Percentiles rank a stretch among this genome's conserved stretches.
Conservation (phyloP, 176 grass and related monocot species). For the Phoenix dactylifera region DNA sequence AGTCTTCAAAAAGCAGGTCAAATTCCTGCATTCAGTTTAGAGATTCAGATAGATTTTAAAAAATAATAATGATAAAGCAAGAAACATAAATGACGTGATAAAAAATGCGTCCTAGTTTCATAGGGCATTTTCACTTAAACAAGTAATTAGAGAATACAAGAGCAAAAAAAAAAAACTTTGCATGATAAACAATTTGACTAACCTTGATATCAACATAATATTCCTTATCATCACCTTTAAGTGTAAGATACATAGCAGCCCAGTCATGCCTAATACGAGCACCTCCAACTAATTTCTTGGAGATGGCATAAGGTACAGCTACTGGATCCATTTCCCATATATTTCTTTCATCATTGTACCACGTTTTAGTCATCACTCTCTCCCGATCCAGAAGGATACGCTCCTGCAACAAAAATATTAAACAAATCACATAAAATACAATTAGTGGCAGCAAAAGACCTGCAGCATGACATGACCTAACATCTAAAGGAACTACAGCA, state of each 20-base stretch:
- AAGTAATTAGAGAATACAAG: no score
- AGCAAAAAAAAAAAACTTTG: neutral
- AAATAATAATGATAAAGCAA: no score
- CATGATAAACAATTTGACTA: neutral
- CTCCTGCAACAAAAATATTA: conserved; percentile 3
- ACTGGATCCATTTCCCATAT: conserved; percentile 37
- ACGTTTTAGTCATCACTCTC: conserved; percentile 29
- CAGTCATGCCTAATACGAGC: conserved; percentile 30
- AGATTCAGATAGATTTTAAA: no score
- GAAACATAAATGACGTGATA: no score
- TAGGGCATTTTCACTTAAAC: no score
- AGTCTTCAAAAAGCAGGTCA: conserved; percentile 32
- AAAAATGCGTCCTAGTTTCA: no score
- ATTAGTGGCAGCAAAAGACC: neutral
- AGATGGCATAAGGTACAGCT: conserved; percentile 27
- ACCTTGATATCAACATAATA: conserved; percentile 37
- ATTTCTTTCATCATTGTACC: conserved; percentile 33
- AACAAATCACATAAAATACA: neutral
- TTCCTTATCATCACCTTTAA: conserved; percentile 30
- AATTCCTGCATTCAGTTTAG: conserved; percentile 16
- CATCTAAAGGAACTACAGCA: no score
- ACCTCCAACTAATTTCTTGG: conserved; percentile 20
- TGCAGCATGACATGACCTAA: no score
- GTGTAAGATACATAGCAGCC: conserved; percentile 25
- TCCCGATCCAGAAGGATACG: conserved; percentile 18